Conservation (phyloP, 345 rosid genomes). For the Eucalyptus marginata region DNA sequence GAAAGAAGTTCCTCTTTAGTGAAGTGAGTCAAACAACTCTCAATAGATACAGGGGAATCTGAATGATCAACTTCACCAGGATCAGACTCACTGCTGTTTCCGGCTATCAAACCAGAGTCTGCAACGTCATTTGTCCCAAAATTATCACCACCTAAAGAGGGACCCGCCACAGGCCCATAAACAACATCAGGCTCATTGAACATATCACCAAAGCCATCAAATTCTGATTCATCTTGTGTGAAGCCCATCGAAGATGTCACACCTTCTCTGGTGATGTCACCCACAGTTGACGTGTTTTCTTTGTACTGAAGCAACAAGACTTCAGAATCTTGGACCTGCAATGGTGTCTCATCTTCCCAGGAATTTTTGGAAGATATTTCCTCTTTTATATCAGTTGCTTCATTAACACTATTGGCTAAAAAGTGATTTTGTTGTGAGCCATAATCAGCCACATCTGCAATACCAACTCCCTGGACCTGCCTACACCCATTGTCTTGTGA, state of each 20-base stretch:
- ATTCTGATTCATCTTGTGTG: conserved; percentile 47
- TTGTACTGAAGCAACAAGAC: conserved; percentile 69
- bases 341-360: conserved; percentile 55
- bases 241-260: conserved; percentile 42
- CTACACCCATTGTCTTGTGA: neutral
- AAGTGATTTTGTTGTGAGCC: conserved; percentile 6
- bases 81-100: conserved; percentile 75
- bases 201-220: conserved; percentile 80
- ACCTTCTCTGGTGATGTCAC: conserved; percentile 10
- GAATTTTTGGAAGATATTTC: conserved; percentile 41
- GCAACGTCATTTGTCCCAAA: conserved; percentile 16
- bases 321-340: conserved; percentile 48
- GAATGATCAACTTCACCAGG: conserved; percentile 89
- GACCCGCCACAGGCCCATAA: conserved; percentile 42
- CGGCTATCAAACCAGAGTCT: conserved; percentile 35
- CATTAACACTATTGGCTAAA: neutral
- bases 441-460: conserved; percentile 2
- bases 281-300: conserved; percentile 30
- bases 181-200: conserved; percentile 76
- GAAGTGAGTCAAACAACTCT: conserved; percentile 83
- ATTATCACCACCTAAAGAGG: conserved; percentile 22
- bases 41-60: conserved; percentile 79
- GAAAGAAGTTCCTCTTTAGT: conserved; percentile 76
- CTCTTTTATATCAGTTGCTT: conserved; percentile 19
- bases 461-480: neutral